Percentiles rank a stretch among this genome's conserved stretches.
Evolutionary conservation across 1,284 basidiomycete genomes (phyloP).

Genomic region (Leccinum insigne): DNA sequence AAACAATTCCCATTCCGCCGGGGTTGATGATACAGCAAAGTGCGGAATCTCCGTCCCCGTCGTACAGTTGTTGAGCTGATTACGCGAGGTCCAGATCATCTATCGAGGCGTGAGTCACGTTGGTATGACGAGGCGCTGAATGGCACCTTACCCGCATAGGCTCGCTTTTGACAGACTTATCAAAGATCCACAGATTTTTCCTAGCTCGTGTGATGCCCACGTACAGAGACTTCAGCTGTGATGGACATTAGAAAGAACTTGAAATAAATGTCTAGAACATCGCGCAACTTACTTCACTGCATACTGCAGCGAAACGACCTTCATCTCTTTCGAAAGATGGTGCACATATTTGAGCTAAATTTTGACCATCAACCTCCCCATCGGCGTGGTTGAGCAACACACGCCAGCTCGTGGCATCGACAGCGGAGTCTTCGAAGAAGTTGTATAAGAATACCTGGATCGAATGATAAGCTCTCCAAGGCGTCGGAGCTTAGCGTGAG

Average conservation of each 20-base stretch:
- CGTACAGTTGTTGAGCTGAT: conserved; percentile 42
- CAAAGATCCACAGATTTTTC: conserved; percentile 67
- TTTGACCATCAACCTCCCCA: conserved; percentile 14
- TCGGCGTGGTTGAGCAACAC: conserved; percentile 50
- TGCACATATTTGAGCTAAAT: conserved; percentile 26
- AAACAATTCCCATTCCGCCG: conserved; percentile 55
- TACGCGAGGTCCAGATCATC: conserved; percentile 48
- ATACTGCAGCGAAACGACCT: conserved; percentile 56
- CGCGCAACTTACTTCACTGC: conserved; percentile 48
- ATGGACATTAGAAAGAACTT: neutral
- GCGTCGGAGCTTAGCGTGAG: neutral
- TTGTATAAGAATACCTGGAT: conserved; percentile 66
- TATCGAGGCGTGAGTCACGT: conserved; percentile 21
- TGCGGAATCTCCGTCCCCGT: conserved; percentile 46
- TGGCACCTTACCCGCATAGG: conserved; percentile 54
- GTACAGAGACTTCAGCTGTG: conserved; percentile 66
- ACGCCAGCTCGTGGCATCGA: conserved; percentile 55
- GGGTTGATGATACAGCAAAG: conserved; percentile 47
- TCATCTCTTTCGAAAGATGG: conserved; percentile 51
- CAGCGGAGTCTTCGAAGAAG: conserved; percentile 66
- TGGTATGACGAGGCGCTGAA: neutral
- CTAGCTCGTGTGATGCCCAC: conserved; percentile 71
- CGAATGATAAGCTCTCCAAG: conserved; percentile 2
- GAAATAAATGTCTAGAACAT: neutral
- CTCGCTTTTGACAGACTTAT: conserved; percentile 54